A percentile compares a stretch with the other conserved stretches of the same genome.
These are phyloP conservation scores for Marsdenia floribunda DNA, from an alignment of 257 asterid species.

Conservation along the genomic window DNA sequence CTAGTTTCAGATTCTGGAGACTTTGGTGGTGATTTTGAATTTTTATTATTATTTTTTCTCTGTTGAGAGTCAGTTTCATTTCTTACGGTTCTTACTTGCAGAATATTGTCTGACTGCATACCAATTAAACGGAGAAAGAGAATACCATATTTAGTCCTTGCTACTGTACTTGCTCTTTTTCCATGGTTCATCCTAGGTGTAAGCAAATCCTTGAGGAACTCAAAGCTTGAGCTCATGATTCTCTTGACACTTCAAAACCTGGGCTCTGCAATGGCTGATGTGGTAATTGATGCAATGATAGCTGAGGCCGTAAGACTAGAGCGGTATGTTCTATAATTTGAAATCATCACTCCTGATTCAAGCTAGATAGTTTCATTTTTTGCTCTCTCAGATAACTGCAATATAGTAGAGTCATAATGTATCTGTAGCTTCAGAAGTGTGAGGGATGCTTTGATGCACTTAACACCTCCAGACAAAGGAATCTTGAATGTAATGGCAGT, in stretches of 20 bases:
- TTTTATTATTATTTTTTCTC: too few relatives aligned
- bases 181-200: constrained; percentile 80
- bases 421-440: neutral
- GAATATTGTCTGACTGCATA: constrained; percentile 83
- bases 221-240: constrained; percentile 63
- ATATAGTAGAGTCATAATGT: neutral
- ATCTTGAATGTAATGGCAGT: neutral
- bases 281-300: constrained; percentile 96
- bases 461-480: neutral
- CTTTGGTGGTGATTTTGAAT: neutral
- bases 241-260: constrained; percentile 79
- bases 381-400: neutral
- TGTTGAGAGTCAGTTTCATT: neutral
- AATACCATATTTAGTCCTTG: constrained; percentile 69
- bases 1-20: neutral
- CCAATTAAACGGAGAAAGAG: constrained; percentile 88
- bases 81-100: constrained; percentile 30
- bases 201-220: constrained; percentile 49
- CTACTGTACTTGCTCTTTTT: constrained; percentile 72
- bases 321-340: constrained; percentile 50
- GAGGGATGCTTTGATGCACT: neutral
- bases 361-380: neutral
- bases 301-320: constrained; percentile 93
- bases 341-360: neutral
- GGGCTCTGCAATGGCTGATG: constrained; percentile 99